Evolutionary conservation across 352 stramenopile species (phyloP), one percentile per base, ranked within the genome.

Genomic region (Phytophthora sp.): DNA sequence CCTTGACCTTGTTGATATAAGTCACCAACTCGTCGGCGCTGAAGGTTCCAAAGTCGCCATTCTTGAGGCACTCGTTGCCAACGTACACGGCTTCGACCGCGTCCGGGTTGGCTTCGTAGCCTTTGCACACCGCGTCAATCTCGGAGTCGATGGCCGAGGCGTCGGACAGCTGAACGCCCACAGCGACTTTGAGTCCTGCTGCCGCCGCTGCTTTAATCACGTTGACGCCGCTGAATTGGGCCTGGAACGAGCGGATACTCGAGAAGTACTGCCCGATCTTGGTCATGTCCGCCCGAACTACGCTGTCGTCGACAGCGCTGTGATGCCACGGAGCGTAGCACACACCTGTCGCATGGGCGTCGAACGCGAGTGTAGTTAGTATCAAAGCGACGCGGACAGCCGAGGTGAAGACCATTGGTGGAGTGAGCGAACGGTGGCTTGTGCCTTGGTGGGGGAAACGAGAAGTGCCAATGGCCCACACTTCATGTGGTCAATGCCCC

Each of bases 291-390:
- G 61, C 52, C 18, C 39, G 51, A 30, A 88, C 49, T 7, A 86
- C 69, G 1, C 64, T 50, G 4, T 26, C 18, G 26, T 71, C 63
- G 18, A 92, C 81, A 2, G 35, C 49, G n/a, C 5, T 42, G 72
- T 91, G 83, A 63, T 91, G 80, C 83, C 84, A 92, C 38, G 81
- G 76, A 36, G 73, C 76, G 74, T 92, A 92, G 76, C 79, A 89
- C 16, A 90, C 66, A 41, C 84, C 81, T 12, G 52, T 63, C 23
- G 69, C 65, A 31, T 57, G 51, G 9, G 21, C 57, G 24, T 30
- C 39, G n/a, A 71, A 26, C 12, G 4, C 47, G 36, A 70, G 8
- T 15, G 56, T 15, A 39, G 62, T 30, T 35, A 75, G 47, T 3
- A 64, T 12, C 24, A 66, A 11, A 15, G 31, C 12, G 8, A 75